Evolutionary conservation across 352 stramenopile genomes (phyloP).

Genomic region (Globisporangium perplexum): DNA sequence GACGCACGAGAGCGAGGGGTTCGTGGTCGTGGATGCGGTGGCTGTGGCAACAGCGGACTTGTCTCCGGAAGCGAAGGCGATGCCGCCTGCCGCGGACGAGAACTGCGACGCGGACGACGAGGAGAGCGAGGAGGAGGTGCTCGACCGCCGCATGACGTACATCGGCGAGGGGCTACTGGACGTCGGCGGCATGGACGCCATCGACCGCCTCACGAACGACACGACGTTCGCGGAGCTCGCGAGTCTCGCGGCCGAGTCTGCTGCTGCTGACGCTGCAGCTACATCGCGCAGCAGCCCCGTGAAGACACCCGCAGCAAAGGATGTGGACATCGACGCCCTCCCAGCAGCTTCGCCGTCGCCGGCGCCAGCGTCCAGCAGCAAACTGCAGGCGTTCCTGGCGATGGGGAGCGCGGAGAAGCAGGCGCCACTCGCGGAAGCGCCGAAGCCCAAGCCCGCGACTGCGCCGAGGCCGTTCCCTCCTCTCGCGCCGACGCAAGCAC

Average conservation of each 20-base stretch:
- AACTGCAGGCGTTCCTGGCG: slow-evolving; percentile 3
- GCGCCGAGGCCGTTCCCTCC: background rate
- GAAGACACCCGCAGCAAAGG: background rate
- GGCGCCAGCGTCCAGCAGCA: background rate
- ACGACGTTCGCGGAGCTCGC: slow-evolving; percentile 23
- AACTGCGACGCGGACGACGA: background rate
- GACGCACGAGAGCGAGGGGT: background rate
- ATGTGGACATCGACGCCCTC: background rate
- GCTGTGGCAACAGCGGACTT: background rate
- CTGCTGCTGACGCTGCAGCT: background rate
- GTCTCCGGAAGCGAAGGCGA: background rate
- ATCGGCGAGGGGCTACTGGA: slow-evolving; percentile 60
- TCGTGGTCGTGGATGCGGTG: background rate
- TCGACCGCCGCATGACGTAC: slow-evolving; percentile 51
- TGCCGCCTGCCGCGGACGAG: background rate
- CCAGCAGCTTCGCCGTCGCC: background rate
- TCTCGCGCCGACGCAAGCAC: background rate
- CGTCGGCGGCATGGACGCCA: slow-evolving; percentile 34
- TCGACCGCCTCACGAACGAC: slow-evolving; percentile 47
- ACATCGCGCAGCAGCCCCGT: background rate
- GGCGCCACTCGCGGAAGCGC: background rate
- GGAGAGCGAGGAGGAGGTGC: background rate
- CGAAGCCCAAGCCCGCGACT: background rate
- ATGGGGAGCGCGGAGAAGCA: background rate
- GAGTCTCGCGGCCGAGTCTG: background rate